Percentiles rank a stretch among this genome's conserved stretches.
phyloP scores from a whole-genome alignment of 2,329 filamentous ascomycete species.

The Apiospora pterosperma region DNA sequence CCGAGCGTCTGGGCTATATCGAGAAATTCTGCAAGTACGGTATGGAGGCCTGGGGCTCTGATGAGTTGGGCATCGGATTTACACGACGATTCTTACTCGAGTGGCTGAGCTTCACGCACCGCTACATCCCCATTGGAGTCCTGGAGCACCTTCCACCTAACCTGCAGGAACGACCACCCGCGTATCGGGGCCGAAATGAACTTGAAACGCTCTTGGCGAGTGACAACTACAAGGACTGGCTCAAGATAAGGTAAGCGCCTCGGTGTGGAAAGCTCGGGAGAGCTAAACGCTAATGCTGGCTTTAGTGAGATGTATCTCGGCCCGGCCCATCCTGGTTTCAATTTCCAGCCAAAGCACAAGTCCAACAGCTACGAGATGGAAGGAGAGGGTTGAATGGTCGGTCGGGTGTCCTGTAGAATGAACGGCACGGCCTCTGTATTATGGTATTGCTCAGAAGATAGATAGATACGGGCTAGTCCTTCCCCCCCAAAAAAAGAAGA shows the following conservation, averaged over 20 bases:
- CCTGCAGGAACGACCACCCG: slow-evolving; percentile 85
- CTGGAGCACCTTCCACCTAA: slow-evolving; percentile 84
- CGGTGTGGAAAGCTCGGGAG: background rate
- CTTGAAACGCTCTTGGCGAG: slow-evolving; percentile 91
- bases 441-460: background rate
- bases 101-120: slow-evolving; percentile 89
- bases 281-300: background rate
- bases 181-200: slow-evolving; percentile 80
- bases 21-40: slow-evolving; percentile 90
- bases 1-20: slow-evolving; percentile 79
- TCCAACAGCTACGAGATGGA: slow-evolving; percentile 86
- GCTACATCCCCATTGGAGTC: slow-evolving; percentile 87
- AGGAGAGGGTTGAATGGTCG: slow-evolving; percentile 57
- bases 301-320: slow-evolving; percentile 94
- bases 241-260: slow-evolving; percentile 81
- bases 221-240: slow-evolving; percentile 94
- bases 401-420: background rate
- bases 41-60: slow-evolving; percentile 90
- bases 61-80: slow-evolving; percentile 88
- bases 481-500: too few relatives aligned
- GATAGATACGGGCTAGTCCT: background rate
- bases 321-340: slow-evolving; percentile 83
- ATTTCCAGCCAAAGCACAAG: slow-evolving; percentile 97
- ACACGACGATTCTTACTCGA: slow-evolving; percentile 91
- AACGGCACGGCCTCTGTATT: background rate